Evolutionary conservation across 495 filamentous ascomycete species (phyloP), one percentile per base, ranked within the genome.

Genomic region (Lophiostoma macrostomum): DNA sequence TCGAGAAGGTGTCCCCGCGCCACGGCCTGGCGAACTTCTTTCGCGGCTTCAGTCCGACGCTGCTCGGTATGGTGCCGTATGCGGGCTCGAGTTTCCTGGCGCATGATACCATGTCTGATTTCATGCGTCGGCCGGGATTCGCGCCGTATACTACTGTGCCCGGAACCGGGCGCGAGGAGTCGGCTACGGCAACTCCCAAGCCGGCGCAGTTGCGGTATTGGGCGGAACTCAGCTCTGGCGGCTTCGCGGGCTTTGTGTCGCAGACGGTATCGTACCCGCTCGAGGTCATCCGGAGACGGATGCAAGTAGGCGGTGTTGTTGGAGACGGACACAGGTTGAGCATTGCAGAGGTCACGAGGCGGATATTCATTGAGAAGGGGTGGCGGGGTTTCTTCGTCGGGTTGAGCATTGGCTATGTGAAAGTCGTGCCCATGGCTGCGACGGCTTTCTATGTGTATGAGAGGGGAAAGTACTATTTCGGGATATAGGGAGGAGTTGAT

Each of bases 21-120:
- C 76, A 76, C 8, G 91, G 94, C 0, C 63, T 96, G 0, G 69
- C 80, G 34, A 97, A 97, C 69, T 98, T 98, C 70, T 98, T 95
- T 68, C 85, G 93, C 27, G 93, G 93, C 12, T 98, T 97, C 67
- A 82, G 81, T 0, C 85, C 91, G 0, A 97, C 93, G 0, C 67
- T 98, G 12, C 71, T 88, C 30, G 93, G 93, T 38, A 98, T 98
- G 91, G 67, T 98, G 12, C 93, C 93, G 2, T 98, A 98, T 61
- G 93, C 94, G 12, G 93, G 93, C 41, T 82, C 94, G 63, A 96
- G 91, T n/a, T 98, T 98, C 75, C 80, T 97, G 27, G 94, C 89
- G 0, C 93, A 98, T 68, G 93, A 98, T 65, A 86, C 86, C 3
- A 78, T 80, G 0, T 83, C 88, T 20, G 93, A 98, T 67, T 65